Evolutionary conservation across 345 rosid genomes (phyloP).

Genomic region (Gossypium longicalyx): DNA sequence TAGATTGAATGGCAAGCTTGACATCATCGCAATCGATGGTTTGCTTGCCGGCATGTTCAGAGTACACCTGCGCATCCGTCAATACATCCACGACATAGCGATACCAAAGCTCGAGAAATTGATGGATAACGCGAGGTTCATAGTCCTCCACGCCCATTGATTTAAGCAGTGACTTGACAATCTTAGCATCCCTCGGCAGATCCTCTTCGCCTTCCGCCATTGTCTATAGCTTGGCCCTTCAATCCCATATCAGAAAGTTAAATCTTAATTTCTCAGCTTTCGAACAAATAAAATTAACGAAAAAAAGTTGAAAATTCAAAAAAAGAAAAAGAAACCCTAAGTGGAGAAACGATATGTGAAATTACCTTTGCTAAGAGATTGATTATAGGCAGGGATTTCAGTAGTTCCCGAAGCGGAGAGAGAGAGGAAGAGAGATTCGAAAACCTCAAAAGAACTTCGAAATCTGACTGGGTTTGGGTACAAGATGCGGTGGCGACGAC

Average conservation of each 20-base stretch:
- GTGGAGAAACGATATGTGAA: not conserved
- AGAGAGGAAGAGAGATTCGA: not conserved
- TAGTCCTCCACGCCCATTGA: constrained; percentile 93
- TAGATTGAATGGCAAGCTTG: constrained; percentile 86
- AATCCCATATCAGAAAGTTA: constrained; percentile 1
- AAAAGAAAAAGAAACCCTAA: not conserved
- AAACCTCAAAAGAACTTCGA: not conserved
- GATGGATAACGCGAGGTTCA: constrained; percentile 84
- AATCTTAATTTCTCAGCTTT: not conserved
- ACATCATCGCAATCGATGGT: constrained; percentile 78
- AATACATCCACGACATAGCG: constrained; percentile 77
- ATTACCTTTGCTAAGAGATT: not conserved
- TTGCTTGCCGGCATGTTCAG: constrained; percentile 82
- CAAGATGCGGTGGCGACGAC: not conserved
- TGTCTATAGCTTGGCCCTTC: not conserved
- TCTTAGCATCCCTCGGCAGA: constrained; percentile 85
- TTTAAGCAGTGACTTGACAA: constrained; percentile 69
- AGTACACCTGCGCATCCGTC: constrained; percentile 85
- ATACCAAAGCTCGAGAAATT: constrained; percentile 89
- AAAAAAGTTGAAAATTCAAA: not conserved
- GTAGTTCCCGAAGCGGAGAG: too few species aligned
- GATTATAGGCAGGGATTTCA: not conserved
- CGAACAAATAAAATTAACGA: not conserved
- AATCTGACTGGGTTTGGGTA: not conserved
- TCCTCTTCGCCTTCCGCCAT: constrained; percentile 66